Percentiles rank a stretch among this genome's conserved stretches.
These are phyloP conservation scores for Polychytrium aggregatum DNA, from an alignment of 192 early-diverging fungal species.

Conservation along the genomic window DNA sequence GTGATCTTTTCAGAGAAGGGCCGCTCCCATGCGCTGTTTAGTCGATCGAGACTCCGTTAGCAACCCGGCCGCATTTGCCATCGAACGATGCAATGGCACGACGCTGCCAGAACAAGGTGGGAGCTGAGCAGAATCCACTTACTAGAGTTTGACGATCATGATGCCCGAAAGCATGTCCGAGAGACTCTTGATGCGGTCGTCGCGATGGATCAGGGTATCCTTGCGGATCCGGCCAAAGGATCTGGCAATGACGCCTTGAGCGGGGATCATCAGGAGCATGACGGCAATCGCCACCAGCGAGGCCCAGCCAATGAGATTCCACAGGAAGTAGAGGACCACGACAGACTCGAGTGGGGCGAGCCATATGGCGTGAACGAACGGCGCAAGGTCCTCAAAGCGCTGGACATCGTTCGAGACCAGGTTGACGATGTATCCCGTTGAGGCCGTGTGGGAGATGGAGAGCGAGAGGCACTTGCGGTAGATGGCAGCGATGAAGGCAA, in stretches of 20 bases:
- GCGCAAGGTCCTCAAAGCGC: constrained; percentile 31
- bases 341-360: constrained; percentile 30
- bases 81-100: too few species aligned
- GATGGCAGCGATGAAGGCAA: constrained; percentile 31
- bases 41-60: too few species aligned
- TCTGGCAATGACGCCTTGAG: constrained; percentile 27
- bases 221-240: constrained; percentile 19
- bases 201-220: constrained; percentile 12
- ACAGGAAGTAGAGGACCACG: constrained; percentile 29
- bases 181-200: constrained; percentile 32
- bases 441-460: constrained; percentile 22
- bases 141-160: constrained; percentile 28
- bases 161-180: constrained; percentile 35
- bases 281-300: constrained; percentile 22
- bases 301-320: constrained; percentile 23
- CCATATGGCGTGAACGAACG: constrained; percentile 32
- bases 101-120: too few species aligned
- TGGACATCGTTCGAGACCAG: constrained; percentile 41
- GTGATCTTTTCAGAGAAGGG: constrained; percentile 28
- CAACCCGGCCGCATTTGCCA: neutral
- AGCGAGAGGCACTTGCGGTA: constrained; percentile 33
- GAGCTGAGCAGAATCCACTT: too few species aligned
- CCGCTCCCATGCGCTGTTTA: constrained; percentile 36
- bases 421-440: constrained; percentile 33
- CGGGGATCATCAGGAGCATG: constrained; percentile 26